These are phyloP conservation scores for Dactylellina haptotyla DNA, from an alignment of 2,329 filamentous ascomycete species.

Conservation along the genomic window DNA sequence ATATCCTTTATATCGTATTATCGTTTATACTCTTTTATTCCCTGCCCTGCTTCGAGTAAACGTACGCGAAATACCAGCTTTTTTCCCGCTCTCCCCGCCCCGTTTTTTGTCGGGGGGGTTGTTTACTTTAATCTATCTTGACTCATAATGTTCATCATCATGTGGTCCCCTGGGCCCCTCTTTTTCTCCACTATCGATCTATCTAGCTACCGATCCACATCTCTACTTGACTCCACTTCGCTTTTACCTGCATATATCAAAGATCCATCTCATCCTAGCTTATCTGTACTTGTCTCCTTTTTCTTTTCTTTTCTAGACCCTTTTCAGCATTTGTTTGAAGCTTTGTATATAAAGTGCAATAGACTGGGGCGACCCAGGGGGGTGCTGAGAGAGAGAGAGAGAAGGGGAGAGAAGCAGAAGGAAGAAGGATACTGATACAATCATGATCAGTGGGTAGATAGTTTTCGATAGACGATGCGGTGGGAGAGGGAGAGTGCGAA, in stretches of 20 bases:
- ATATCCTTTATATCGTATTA: too few species aligned
- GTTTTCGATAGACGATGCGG: not conserved
- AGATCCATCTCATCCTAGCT: not conserved
- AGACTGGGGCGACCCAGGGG: slow-evolving; percentile 36
- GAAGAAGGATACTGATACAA: not conserved
- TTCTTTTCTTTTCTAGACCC: not conserved
- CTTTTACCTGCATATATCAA: not conserved
- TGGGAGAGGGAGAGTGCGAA: not conserved
- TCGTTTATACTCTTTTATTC: too few species aligned
- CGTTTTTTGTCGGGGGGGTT: too few species aligned
- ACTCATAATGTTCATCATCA: too few species aligned
- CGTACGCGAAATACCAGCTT: too few species aligned
- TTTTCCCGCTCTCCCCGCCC: too few species aligned
- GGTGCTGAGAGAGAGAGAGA: not conserved
- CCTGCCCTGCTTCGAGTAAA: too few species aligned
- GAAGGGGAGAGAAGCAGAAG: not conserved
- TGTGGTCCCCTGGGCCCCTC: too few species aligned
- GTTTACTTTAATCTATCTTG: too few species aligned
- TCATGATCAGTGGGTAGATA: not conserved
- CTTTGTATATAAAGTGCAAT: slow-evolving; percentile 27
- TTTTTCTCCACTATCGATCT: not conserved
- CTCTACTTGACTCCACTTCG: too few species aligned
- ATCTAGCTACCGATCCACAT: too few species aligned
- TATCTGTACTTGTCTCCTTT: not conserved
- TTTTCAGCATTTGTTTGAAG: too few species aligned